Base-by-base conservation (phyloP, 768 basidiomycete species). In the Hypholoma fasciculare region DNA sequence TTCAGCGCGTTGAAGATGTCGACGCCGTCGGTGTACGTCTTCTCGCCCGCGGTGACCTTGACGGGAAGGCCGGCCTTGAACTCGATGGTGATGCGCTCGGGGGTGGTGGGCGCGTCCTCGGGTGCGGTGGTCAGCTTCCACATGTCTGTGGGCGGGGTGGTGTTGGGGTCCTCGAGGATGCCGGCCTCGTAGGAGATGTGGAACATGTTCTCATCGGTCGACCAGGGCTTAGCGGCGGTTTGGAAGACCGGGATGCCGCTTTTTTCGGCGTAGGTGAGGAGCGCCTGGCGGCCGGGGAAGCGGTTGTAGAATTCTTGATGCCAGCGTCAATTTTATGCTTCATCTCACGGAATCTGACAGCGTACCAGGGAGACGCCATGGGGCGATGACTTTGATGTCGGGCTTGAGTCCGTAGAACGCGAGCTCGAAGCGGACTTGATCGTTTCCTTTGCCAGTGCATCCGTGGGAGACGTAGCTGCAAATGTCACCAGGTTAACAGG, bases 161-260 rank as follows among this genome's bases (percentile, higher is more conserved):
- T 87, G 80, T 96, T 86, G 62, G 97, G 97, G 70, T 98, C 91
- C 74, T 99, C 97, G 62, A 99, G 87, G 72, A 99, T 98, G 46
- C 96, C 97, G 11, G 97, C 96, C 75, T 99, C 97, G 77, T 98
- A 99, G 16, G 97, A 98, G 76, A 98, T 99, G 80, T 99, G 97
- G 88, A 96, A 98, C 49, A 99, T 82, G 78, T 98, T 99, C 78
- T 98, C 97, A 72, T 99, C 96, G 6, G 97, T 99, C 2, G 96
- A 98, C 97, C 97, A 99, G 38, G 97, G 96, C 78, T 98, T 98
- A 55, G 96, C 84, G 11, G 91, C 84, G 47, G 97, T 99, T 77
- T 99, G 97, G 62, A 87, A 83, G 59, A 99, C 96, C 56, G 95
- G 95, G 63, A 99, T 96, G 49, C 85, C 74, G 72, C 94, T 92